Conservation (phyloP, 106 monocot genomes). For the Phalaenopsis aphrodite region DNA sequence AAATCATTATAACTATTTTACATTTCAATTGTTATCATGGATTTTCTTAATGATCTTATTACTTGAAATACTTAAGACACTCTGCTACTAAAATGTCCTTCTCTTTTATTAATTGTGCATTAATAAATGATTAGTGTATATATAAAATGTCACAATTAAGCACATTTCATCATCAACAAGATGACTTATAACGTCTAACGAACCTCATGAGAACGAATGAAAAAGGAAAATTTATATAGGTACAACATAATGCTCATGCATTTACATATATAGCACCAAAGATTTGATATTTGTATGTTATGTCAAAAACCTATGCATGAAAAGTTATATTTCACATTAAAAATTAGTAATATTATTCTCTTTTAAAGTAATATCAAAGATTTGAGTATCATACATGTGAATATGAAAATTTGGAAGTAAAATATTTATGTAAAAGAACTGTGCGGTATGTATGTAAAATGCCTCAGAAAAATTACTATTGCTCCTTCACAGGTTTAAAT, state of each 20-base stretch:
- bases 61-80: neutral
- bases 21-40: neutral
- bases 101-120: neutral
- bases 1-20: neutral
- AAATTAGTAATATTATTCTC: too few relatives aligned
- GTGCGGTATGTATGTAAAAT: too few relatives aligned
- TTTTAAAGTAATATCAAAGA: too few relatives aligned
- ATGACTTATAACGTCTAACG: neutral
- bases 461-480: neutral
- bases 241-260: too few relatives aligned
- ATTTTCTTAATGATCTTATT: neutral
- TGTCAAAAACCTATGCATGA: too few relatives aligned
- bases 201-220: too few relatives aligned
- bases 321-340: too few relatives aligned
- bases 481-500: conserved; percentile 3
- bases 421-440: too few relatives aligned
- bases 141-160: neutral
- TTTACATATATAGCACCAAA: too few relatives aligned
- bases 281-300: too few relatives aligned
- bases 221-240: too few relatives aligned
- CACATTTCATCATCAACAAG: neutral
- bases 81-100: neutral
- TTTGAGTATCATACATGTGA: neutral
- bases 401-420: too few relatives aligned
- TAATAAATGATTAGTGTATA: neutral